A percentile compares a stretch with the other conserved stretches of the same genome.
Evolutionary conservation across 345 rosid genomes (phyloP).

Genomic region (Eucalyptus cloeziana): DNA sequence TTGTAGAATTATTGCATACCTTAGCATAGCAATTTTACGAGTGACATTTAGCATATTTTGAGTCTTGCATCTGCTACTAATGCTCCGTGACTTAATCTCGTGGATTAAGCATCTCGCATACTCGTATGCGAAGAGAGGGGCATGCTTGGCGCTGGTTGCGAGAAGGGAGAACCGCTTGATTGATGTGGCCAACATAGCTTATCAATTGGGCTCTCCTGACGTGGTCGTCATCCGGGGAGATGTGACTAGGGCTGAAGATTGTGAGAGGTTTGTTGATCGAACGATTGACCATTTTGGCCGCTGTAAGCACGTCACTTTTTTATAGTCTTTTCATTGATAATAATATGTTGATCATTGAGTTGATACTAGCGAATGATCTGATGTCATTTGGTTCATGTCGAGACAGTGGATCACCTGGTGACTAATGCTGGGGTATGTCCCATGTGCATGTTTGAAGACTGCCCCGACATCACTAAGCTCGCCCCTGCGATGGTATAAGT

Average conservation of each 20-base stretch:
- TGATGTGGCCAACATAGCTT: conserved; percentile 4
- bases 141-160: conserved; percentile 24
- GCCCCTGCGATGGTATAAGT: background rate
- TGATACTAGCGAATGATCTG: background rate
- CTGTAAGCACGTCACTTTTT: background rate
- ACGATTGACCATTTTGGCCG: conserved; percentile 12
- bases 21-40: background rate
- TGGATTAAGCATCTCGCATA: conserved; percentile 23
- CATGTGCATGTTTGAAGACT: background rate
- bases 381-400: background rate
- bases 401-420: conserved; percentile 14
- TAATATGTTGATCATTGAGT: background rate
- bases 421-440: conserved; percentile 8
- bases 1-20: background rate
- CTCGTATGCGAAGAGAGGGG: conserved; percentile 18
- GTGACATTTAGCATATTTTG: background rate
- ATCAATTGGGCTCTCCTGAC: conserved; percentile 14
- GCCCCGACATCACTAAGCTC: background rate
- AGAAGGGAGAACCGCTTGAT: conserved; percentile 7
- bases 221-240: conserved; percentile 9
- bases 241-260: conserved; percentile 8
- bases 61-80: background rate
- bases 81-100: background rate
- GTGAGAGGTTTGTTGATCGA: conserved; percentile 1
- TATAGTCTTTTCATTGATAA: background rate